Evolutionary conservation across 108 stramenopile species (phyloP).

Genomic region (Fistulifera pelliculosa): DNA sequence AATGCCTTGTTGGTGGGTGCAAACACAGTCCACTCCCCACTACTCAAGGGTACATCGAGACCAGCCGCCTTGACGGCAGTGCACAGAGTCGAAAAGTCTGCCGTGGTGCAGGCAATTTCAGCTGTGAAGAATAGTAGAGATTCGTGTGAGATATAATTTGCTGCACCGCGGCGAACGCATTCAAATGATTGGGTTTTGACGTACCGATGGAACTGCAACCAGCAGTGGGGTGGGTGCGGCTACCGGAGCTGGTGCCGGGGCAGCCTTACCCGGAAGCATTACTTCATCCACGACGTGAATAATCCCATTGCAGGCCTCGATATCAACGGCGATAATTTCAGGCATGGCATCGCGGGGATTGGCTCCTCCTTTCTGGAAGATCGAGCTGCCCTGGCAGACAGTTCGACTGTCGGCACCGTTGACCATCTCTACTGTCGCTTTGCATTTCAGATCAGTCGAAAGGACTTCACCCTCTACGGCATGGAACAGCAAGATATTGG

Average conservation of each 20-base stretch:
- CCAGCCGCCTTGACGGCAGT: slow-evolving; percentile 23
- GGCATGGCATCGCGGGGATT: slow-evolving; percentile 2
- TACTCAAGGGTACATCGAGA: slow-evolving; percentile 8
- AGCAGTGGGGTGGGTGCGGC: too few species aligned
- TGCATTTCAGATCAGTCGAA: slow-evolving; percentile 9
- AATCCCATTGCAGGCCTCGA: slow-evolving; percentile 6
- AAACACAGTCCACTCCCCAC: slow-evolving; percentile 3
- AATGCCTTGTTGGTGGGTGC: slow-evolving; percentile 14
- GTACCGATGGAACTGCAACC: too few species aligned
- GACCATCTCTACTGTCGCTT: slow-evolving; percentile 23
- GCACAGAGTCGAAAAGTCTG: slow-evolving; percentile 29
- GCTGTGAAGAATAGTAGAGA: slow-evolving; percentile 2
- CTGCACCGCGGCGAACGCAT: too few species aligned
- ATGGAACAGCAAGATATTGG: slow-evolving; percentile 13
- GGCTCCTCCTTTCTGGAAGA: slow-evolving; percentile 12
- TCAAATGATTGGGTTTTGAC: too few species aligned
- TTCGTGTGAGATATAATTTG: too few species aligned
- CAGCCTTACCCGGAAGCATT: neutral
- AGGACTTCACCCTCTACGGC: slow-evolving; percentile 1
- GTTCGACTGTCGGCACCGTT: slow-evolving; percentile 19
- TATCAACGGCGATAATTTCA: neutral
- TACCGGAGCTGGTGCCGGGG: too few species aligned
- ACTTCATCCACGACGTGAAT: slow-evolving; percentile 2
- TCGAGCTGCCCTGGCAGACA: slow-evolving; percentile 2
- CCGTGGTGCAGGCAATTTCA: slow-evolving; percentile 23